Evolutionary conservation across 2,329 filamentous ascomycete genomes (phyloP), one percentile per base, ranked within the genome.

Genomic region (Neofusicoccum kwambonambiense): DNA sequence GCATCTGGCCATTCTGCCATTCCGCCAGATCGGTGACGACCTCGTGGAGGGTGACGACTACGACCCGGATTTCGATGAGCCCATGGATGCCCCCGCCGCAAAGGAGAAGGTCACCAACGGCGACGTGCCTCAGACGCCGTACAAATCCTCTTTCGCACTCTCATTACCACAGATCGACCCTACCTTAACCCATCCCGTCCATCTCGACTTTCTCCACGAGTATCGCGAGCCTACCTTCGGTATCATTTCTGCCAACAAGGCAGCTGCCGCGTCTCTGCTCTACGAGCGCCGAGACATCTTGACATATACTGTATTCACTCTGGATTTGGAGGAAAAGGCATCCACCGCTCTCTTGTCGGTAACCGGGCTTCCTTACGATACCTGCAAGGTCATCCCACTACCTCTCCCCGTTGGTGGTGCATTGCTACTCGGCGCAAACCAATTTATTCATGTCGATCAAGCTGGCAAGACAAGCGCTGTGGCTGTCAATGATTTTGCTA

Each of bases 171-270:
- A 93, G 72, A 85, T 99, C 78, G 94, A 98, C 77, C 91, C 93
- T 68, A 88, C 86, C 68, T 84, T 99, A 70, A 87, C 94, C 66
- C 91, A 97, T 78, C 93, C 94, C 56, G 88, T 97, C 73, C 92
- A 97, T 75, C 87, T 99, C 73, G 89, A 91, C 64, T 99, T 99
- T 77, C 82, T 99, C 69, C 87, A 98, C 83, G 94, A 98, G 80
- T 99, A 99, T 78, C 89, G 95, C 76, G 95, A 98, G 78, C 94
- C 95, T 12, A 99, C 95, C 0, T 97, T 99, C 80, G 95, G 94
- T 64, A 93, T 99, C 67, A 83, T 99, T 47, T 95, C 92, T 52
- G 91, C 93, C 1, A 89, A 88, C 61, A 82, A 87, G 68, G 84
- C 89, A 41, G 87, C 89, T 13, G 93, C 93, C n/a, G 83, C 85